Evolutionary conservation across 768 basidiomycete genomes (phyloP).

Genomic region (Leccinum barrowsii): DNA sequence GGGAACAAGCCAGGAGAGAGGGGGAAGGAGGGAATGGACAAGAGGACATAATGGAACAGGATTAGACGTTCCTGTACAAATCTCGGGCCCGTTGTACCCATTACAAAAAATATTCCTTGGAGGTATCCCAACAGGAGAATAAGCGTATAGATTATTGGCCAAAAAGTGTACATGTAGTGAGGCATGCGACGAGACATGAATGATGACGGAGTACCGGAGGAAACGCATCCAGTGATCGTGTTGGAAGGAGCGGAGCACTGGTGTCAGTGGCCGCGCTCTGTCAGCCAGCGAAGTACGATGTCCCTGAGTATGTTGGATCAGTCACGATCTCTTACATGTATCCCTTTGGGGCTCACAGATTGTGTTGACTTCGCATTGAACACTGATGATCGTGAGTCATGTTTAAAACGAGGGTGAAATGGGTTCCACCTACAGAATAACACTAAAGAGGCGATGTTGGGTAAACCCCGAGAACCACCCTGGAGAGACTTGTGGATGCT

Average conservation of each 20-base stretch:
- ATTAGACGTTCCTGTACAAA: slow-evolving; percentile 35
- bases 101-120: too few species aligned
- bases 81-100: background rate
- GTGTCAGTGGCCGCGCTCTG: slow-evolving; percentile 63
- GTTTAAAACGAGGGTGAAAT: background rate
- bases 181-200: background rate
- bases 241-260: background rate
- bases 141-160: background rate
- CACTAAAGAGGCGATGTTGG: slow-evolving; percentile 43
- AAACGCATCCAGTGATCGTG: background rate
- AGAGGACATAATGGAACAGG: slow-evolving; percentile 76
- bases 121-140: background rate
- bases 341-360: slow-evolving; percentile 52
- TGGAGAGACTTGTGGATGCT: slow-evolving; percentile 29
- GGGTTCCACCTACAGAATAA: slow-evolving; percentile 58
- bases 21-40: slow-evolving; percentile 18
- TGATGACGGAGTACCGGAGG: background rate
- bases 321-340: background rate
- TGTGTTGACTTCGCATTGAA: slow-evolving; percentile 95
- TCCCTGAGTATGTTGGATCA: slow-evolving; percentile 43
- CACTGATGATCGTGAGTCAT: slow-evolving; percentile 49
- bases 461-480: background rate
- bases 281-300: slow-evolving; percentile 86
- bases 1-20: slow-evolving; percentile 65
- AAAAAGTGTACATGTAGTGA: background rate